Conservation (phyloP, 805 yeast species). For the Hanseniaspora pseudoguilliermondii region DNA sequence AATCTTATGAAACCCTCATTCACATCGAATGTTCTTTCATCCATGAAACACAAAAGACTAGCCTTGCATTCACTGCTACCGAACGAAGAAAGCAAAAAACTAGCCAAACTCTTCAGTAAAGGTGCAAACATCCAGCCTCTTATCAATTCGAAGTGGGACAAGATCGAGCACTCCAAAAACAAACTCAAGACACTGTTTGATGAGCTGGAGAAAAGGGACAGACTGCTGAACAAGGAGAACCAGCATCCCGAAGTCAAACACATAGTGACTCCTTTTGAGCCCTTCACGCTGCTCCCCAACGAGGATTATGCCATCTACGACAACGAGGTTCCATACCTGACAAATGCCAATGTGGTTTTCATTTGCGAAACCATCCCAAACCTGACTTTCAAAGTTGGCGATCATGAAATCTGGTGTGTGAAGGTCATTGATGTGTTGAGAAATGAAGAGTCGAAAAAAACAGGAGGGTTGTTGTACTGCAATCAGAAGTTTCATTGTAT, state of each 20-base stretch:
- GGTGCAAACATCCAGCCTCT: slow-evolving; percentile 29
- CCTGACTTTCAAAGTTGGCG: slow-evolving; percentile 42
- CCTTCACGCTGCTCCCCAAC: slow-evolving; percentile 36
- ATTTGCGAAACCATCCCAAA: slow-evolving; percentile 46
- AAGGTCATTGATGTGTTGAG: slow-evolving; percentile 47
- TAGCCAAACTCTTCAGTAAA: slow-evolving; percentile 58
- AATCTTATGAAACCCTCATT: slow-evolving; percentile 77
- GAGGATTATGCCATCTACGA: slow-evolving; percentile 28
- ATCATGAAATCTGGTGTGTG: slow-evolving; percentile 87
- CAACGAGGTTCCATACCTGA: slow-evolving; percentile 38
- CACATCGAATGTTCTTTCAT: slow-evolving; percentile 56
- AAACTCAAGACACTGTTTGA: slow-evolving; percentile 8
- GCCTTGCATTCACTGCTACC: slow-evolving; percentile 73
- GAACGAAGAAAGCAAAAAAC: slow-evolving; percentile 35
- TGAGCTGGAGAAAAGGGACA: slow-evolving; percentile 14
- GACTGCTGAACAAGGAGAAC: background rate
- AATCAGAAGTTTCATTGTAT: slow-evolving; percentile 45
- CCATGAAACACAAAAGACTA: slow-evolving; percentile 32
- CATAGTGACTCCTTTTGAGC: slow-evolving; percentile 32
- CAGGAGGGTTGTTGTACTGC: slow-evolving; percentile 58
- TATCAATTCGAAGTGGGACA: slow-evolving; percentile 23
- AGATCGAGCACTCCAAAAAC: slow-evolving; percentile 18
- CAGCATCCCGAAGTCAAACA: background rate
- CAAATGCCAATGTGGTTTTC: slow-evolving; percentile 45
- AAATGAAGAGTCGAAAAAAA: slow-evolving; percentile 25